Conservation (phyloP, 768 basidiomycete genomes). For the Mycena albidolilacea region DNA sequence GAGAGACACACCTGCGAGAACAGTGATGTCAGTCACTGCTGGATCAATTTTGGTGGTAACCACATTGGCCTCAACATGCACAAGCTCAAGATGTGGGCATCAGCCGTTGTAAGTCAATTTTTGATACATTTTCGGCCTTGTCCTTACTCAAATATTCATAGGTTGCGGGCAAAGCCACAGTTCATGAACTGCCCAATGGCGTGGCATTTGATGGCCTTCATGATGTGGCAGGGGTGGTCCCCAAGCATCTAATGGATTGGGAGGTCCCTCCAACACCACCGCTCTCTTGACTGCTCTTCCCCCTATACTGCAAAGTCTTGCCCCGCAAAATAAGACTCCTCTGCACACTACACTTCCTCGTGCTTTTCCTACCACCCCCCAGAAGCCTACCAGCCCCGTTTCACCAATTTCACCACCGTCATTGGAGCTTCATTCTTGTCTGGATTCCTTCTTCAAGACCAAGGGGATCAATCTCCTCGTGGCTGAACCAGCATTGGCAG, state of each 20-base stretch:
- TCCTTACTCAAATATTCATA: background rate
- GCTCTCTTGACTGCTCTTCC: background rate
- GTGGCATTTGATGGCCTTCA: conserved; percentile 35
- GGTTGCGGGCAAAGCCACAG: conserved; percentile 27
- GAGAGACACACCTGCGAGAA: conserved; percentile 40
- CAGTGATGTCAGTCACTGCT: conserved; percentile 41
- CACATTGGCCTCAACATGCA: conserved; percentile 32
- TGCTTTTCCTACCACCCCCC: background rate
- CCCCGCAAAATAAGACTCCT: background rate
- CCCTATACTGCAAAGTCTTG: background rate
- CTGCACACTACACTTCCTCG: background rate
- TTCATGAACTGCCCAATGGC: conserved; percentile 33
- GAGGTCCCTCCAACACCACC: background rate
- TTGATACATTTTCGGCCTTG: background rate
- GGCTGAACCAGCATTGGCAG: conserved; percentile 3
- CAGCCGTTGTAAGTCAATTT: conserved; percentile 33
- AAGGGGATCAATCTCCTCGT: conserved; percentile 3
- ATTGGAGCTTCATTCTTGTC: conserved; percentile 8
- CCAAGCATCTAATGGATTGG: conserved; percentile 2
- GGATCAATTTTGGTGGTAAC: background rate
- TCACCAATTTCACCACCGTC: conserved; percentile 6
- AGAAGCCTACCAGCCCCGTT: background rate
- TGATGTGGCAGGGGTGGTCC: conserved; percentile 37
- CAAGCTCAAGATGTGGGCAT: conserved; percentile 33
- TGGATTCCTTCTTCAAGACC: background rate